These are phyloP conservation scores for Helicostylum pulchrum DNA, from an alignment of 192 early-diverging fungal genomes.

Conservation along the genomic window DNA sequence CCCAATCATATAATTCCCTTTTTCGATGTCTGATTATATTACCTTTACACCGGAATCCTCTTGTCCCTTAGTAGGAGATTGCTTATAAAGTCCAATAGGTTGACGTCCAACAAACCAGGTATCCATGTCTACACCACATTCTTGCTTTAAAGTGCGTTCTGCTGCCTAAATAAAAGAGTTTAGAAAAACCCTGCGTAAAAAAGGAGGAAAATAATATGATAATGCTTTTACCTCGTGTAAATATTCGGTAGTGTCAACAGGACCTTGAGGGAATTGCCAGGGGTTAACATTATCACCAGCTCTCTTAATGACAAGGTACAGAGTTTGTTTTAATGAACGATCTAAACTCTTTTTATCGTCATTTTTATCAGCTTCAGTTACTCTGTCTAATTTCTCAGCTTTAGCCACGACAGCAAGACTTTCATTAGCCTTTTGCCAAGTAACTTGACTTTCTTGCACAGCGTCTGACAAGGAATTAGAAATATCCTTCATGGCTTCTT, in stretches of 20 bases:
- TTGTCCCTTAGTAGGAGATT: slow-evolving; percentile 16
- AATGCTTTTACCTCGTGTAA: slow-evolving; percentile 56
- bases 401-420: slow-evolving; percentile 23
- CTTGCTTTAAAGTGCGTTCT: slow-evolving; percentile 62
- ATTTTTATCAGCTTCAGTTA: slow-evolving; percentile 61
- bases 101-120: slow-evolving; percentile 84
- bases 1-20: no score
- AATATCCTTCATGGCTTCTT: slow-evolving; percentile 24
- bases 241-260: slow-evolving; percentile 61
- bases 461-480: slow-evolving; percentile 19
- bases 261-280: slow-evolving; percentile 76
- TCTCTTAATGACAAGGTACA: slow-evolving; percentile 78
- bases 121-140: slow-evolving; percentile 74
- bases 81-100: slow-evolving; percentile 69
- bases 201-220: no score
- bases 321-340: slow-evolving; percentile 67
- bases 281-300: slow-evolving; percentile 39
- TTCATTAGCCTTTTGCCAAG: slow-evolving; percentile 13
- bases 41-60: slow-evolving; percentile 51
- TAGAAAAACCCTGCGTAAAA: background rate
- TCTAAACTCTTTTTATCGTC: slow-evolving; percentile 73
- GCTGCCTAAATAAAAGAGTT: slow-evolving; percentile 54
- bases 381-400: slow-evolving; percentile 51
- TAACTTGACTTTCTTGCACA: background rate
- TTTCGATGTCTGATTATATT: no score